Conservation (phyloP, 345 rosid genomes). For the Durio zibethinus region DNA sequence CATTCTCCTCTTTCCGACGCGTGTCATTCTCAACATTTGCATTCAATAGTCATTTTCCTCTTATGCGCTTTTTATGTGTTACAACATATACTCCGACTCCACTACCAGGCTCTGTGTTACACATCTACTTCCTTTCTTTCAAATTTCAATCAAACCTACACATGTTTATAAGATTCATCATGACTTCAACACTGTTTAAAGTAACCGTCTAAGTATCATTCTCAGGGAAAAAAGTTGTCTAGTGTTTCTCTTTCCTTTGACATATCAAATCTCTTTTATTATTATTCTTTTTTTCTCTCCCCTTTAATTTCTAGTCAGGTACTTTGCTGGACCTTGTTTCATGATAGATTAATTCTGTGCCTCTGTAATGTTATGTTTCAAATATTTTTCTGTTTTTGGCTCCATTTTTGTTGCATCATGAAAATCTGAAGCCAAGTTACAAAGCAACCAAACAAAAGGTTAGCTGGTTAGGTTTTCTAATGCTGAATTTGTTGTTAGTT, state of each 20-base stretch:
- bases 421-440: not conserved
- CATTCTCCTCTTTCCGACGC: slow-evolving; percentile 9
- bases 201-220: not conserved
- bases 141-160: not conserved
- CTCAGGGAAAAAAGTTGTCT: not conserved
- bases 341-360: not conserved
- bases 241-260: not conserved
- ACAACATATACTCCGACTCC: not conserved
- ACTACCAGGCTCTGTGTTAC: not conserved
- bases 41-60: not conserved
- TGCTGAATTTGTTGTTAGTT: not conserved
- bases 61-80: not conserved
- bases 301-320: not conserved
- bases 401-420: not conserved
- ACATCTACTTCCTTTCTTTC: not conserved
- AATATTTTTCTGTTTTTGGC: not conserved
- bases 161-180: not conserved
- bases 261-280: not conserved
- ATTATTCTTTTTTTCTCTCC: not conserved
- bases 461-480: not conserved
- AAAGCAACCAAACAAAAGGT: not conserved
- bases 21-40: slow-evolving; percentile 10
- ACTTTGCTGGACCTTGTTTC: not conserved
- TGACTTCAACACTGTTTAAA: not conserved
- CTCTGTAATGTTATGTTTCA: not conserved